Conservation (phyloP, 805 yeast species). For the Metschnikowia baotianmanensis region DNA sequence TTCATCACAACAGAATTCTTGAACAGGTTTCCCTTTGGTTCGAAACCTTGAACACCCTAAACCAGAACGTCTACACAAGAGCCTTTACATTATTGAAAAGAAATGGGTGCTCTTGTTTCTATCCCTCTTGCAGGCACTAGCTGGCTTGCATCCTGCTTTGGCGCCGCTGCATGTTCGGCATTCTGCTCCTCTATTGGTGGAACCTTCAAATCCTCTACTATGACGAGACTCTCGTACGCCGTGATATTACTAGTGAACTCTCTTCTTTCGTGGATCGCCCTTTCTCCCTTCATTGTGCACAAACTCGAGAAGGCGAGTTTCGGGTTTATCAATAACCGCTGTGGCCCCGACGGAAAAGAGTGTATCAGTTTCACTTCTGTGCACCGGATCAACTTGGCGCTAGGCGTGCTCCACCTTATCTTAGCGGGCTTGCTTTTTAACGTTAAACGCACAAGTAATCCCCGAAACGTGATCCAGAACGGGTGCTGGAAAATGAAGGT, state of each 20-base stretch:
- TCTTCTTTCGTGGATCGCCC: constrained; percentile 86
- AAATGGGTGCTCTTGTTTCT: constrained; percentile 21
- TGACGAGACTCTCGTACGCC: constrained; percentile 88
- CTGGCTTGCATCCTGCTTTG: constrained; percentile 20
- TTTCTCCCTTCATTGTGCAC: constrained; percentile 73
- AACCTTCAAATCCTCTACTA: constrained; percentile 67
- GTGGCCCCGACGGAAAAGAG: constrained; percentile 69
- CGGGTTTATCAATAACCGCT: constrained; percentile 66
- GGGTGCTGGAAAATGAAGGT: constrained; percentile 88
- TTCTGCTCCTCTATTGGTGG: constrained; percentile 52
- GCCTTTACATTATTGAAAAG: too few relatives aligned
- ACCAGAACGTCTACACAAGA: too few relatives aligned
- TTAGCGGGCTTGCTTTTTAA: constrained; percentile 68
- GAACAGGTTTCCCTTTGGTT: too few relatives aligned
- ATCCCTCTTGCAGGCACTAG: constrained; percentile 15
- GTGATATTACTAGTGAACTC: constrained; percentile 72
- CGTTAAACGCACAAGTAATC: constrained; percentile 73
- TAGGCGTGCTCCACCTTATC: constrained; percentile 73
- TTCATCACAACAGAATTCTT: neutral
- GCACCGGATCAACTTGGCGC: constrained; percentile 85
- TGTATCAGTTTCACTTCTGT: constrained; percentile 91
- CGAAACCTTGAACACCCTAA: neutral
- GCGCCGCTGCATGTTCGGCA: constrained; percentile 63
- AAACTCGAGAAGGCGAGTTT: constrained; percentile 70
- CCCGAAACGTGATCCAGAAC: constrained; percentile 82